Evolutionary conservation across 116 monocot genomes (phyloP).

Genomic region (Posidonia oceanica): DNA sequence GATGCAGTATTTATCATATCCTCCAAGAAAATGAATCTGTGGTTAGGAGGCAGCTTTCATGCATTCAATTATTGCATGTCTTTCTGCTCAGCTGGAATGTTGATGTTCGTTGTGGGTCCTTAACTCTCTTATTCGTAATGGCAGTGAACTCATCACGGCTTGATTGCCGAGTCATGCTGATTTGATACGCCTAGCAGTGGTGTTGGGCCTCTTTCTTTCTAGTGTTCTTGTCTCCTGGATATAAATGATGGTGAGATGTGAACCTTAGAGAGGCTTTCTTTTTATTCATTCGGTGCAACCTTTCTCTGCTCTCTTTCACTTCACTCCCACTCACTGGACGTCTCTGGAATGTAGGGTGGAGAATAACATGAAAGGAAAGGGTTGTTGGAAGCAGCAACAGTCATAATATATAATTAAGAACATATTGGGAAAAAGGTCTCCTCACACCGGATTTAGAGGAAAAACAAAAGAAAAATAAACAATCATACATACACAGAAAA

Average conservation of each 20-base stretch:
- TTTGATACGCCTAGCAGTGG: not conserved
- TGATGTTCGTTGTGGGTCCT: not conserved
- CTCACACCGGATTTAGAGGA: too few relatives aligned
- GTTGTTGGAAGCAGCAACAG: not conserved
- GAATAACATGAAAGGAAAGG: too few relatives aligned
- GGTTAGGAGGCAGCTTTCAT: conserved; percentile 2
- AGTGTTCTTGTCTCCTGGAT: not conserved
- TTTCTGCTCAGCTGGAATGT: not conserved
- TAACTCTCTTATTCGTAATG: not conserved
- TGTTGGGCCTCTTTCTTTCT: not conserved
- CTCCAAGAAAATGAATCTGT: not conserved
- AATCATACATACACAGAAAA: too few relatives aligned
- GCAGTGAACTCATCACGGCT: not conserved
- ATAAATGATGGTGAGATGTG: not conserved
- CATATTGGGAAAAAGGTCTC: too few relatives aligned
- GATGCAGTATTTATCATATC: not conserved
- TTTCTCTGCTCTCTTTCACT: not conserved
- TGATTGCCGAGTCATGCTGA: not conserved
- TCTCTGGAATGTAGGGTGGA: not conserved
- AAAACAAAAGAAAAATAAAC: too few relatives aligned
- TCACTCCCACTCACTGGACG: conserved; percentile 1
- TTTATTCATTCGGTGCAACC: not conserved
- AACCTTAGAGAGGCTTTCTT: not conserved
- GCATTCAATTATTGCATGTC: not conserved
- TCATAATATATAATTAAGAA: too few relatives aligned